A percentile compares a stretch with the other conserved stretches of the same genome.
Evolutionary conservation across 192 early-diverging fungal species (phyloP).

Genomic region (Umbelopsis sp.): DNA sequence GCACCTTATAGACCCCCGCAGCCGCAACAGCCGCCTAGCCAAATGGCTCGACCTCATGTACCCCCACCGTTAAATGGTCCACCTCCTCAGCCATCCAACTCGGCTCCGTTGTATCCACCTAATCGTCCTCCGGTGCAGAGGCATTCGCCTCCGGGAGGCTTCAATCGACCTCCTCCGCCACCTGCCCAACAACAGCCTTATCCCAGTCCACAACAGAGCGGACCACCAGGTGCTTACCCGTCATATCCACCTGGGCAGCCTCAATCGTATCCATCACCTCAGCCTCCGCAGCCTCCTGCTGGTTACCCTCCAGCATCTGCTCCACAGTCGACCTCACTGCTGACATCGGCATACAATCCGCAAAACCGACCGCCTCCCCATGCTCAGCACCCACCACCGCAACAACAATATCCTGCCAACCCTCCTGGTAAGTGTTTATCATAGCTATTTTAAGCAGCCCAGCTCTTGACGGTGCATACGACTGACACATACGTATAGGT

Average conservation of each 20-base stretch:
- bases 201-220: neutral
- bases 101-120: slow-evolving; percentile 13
- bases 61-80: slow-evolving; percentile 18
- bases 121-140: slow-evolving; percentile 30
- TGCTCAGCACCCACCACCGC: slow-evolving; percentile 10
- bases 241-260: slow-evolving; percentile 21
- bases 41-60: slow-evolving; percentile 30
- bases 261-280: slow-evolving; percentile 17
- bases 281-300: slow-evolving; percentile 29
- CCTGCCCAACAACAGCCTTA: neutral
- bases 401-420: neutral
- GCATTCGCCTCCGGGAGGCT: slow-evolving; percentile 1
- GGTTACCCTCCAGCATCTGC: neutral
- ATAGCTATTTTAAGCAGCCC: neutral
- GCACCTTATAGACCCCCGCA: slow-evolving; percentile 26
- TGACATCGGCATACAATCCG: slow-evolving; percentile 6
- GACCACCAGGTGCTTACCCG: neutral
- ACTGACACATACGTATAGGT: neutral
- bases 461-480: neutral
- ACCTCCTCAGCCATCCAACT: neutral
- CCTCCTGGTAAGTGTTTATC: neutral
- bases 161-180: neutral
- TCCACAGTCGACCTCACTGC: slow-evolving; percentile 2
- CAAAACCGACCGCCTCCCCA: slow-evolving; percentile 13
- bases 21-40: slow-evolving; percentile 14